A percentile compares a stretch with the other conserved stretches of the same genome.
Evolutionary conservation across 306 rosid species (phyloP).

Genomic region (Adenanthera pavonina): DNA sequence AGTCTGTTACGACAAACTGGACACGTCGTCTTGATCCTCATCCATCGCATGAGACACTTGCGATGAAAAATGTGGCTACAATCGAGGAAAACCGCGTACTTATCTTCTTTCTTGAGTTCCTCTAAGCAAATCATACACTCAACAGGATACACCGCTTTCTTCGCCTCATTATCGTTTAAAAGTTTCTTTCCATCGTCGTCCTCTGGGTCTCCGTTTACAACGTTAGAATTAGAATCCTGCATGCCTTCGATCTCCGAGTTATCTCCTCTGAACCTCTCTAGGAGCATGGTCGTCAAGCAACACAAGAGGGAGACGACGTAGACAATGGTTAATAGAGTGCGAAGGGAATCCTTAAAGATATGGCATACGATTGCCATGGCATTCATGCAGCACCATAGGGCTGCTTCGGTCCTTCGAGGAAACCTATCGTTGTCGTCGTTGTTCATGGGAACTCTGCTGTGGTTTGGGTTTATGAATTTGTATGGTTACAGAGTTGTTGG

Average conservation of each 20-base stretch:
- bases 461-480: background rate
- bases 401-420: background rate
- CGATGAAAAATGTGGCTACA: conserved; percentile 61
- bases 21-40: conserved; percentile 50
- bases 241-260: background rate
- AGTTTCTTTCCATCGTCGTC: conserved; percentile 8
- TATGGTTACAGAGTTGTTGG: background rate
- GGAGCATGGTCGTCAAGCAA: background rate
- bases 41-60: conserved; percentile 54
- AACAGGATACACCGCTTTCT: background rate
- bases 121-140: conserved; percentile 62
- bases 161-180: too few relatives aligned
- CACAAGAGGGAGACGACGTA: background rate
- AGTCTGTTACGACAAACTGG: conserved; percentile 58
- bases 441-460: conserved; percentile 16
- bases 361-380: background rate
- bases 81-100: conserved; percentile 45
- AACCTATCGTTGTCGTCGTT: background rate
- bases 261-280: background rate
- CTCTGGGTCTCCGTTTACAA: background rate
- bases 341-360: background rate
- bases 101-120: conserved; percentile 50
- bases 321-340: background rate
- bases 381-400: background rate
- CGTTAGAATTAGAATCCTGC: background rate